phyloP scores from a whole-genome alignment of 2,329 filamentous ascomycete genomes.

The Apiospora marii region DNA sequence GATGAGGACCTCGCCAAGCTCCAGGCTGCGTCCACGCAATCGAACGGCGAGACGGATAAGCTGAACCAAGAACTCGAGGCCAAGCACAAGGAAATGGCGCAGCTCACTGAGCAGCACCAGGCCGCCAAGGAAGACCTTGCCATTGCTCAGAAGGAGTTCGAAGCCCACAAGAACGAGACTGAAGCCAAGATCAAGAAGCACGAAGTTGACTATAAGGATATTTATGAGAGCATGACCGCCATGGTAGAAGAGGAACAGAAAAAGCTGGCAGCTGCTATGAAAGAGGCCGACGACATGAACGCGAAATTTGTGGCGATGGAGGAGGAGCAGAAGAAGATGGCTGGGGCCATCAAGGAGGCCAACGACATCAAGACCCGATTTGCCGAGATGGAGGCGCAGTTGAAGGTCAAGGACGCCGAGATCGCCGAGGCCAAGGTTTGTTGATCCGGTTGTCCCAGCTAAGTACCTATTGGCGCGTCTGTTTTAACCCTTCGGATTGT shows the following conservation, averaged over 20 bases:
- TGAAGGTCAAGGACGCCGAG: conserved; percentile 69
- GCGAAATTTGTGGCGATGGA: conserved; percentile 39
- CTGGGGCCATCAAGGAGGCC: conserved; percentile 41
- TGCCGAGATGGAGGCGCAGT: conserved; percentile 47
- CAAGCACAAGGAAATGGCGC: conserved; percentile 37
- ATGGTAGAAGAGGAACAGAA: conserved; percentile 66
- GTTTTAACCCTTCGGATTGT: neutral
- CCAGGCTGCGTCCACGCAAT: conserved; percentile 46
- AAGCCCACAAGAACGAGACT: conserved; percentile 58
- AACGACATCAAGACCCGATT: conserved; percentile 42
- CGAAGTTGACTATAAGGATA: conserved; percentile 67
- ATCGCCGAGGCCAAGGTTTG: conserved; percentile 66
- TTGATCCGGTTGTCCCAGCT: conserved; percentile 28
- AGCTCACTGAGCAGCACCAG: conserved; percentile 35
- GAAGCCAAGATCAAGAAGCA: conserved; percentile 62
- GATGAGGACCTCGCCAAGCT: conserved; percentile 51
- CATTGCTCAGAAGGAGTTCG: conserved; percentile 57
- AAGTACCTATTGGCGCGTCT: conserved; percentile 5
- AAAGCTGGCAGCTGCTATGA: conserved; percentile 41
- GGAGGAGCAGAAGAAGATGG: conserved; percentile 57
- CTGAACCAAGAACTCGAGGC: conserved; percentile 39
- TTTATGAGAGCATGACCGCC: conserved; percentile 68
- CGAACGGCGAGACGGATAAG: conserved; percentile 32
- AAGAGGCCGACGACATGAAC: conserved; percentile 41
- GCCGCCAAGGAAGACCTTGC: conserved; percentile 45